Base-by-base conservation (phyloP, 1,139 yeast species). In the Eremothecium coryli region DNA sequence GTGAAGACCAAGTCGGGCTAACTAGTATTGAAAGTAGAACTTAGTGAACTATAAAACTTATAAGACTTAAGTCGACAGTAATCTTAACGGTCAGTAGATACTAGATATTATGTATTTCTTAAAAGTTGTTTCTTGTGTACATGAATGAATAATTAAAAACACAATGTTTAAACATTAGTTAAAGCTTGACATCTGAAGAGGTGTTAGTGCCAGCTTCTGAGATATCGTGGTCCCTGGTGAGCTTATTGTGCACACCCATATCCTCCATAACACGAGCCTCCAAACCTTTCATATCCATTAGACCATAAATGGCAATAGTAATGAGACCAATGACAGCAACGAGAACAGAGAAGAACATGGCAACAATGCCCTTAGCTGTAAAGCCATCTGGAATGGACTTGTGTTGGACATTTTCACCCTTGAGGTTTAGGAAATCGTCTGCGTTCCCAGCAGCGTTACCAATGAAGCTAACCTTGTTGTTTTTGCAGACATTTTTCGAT, bases 401-500 rank as follows among this genome's bases (percentile, higher is more conserved):
- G 14, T 49, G 65, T 60, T 88, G 96, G 26, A 68, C 62, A 50
- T 77, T 77, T 62, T 84, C 77, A 35, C 94, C 94, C 1, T 65
- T 51, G 45, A 90, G 68, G 58, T 88, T 75, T 30, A 72, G 50
- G 65, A 70, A 40, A 55, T 82, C 68, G 2, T 53, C 61, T 28
- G 68, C 52, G 62, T 81, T 79, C 31, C 75, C 94, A 26, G 96
- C 97, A 36, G 97, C 97, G 56, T 88, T 88, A 50, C 95, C 95
- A 26, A 54, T 56, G 39, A 51, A 54, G 6, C 74, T 57, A 36
- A 76, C 62, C 32, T 70, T 68, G 26, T 64, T 67, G 21, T 65
- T 66, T 24, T 57, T 54, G 64, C 96, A 88, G 9, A 72, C 71
- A 13, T 66, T 69, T 35, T 60, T 60, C 61, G 82, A 90, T 48